These are phyloP conservation scores for Solanum clarkiae DNA, from an alignment of 257 asterid genomes.

Conservation along the genomic window DNA sequence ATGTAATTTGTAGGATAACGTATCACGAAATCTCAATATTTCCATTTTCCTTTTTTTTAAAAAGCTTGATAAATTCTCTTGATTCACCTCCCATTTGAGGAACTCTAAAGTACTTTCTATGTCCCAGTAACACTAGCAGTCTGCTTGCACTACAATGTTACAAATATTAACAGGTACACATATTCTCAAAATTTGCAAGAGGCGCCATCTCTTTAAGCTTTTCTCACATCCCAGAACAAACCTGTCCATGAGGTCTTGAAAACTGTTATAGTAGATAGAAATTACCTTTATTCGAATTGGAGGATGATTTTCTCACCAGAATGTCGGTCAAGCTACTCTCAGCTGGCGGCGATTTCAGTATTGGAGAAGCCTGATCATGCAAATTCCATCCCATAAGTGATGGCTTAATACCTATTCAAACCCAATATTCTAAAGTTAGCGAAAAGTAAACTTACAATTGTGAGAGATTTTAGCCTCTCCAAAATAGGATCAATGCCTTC, in stretches of 20 bases:
- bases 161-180: background rate
- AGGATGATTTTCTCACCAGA: constrained; percentile 52
- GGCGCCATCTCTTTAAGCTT: background rate
- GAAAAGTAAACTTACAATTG: constrained; percentile 39
- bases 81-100: background rate
- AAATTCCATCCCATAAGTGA: background rate
- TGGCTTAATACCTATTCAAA: background rate
- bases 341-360: constrained; percentile 56
- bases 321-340: constrained; percentile 87
- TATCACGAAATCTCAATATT: background rate
- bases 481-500: constrained; percentile 60
- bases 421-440: background rate
- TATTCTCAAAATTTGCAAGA: background rate
- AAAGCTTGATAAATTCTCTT: background rate
- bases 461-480: constrained; percentile 67
- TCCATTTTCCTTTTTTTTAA: background rate
- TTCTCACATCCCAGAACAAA: background rate
- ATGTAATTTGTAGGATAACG: background rate
- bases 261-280: background rate
- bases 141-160: background rate
- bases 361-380: constrained; percentile 53
- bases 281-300: constrained; percentile 60
- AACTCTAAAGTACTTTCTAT: background rate
- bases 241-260: background rate
- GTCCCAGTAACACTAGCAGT: background rate